Evolutionary conservation across 768 basidiomycete genomes (phyloP).

Genomic region (Chiua virens): DNA sequence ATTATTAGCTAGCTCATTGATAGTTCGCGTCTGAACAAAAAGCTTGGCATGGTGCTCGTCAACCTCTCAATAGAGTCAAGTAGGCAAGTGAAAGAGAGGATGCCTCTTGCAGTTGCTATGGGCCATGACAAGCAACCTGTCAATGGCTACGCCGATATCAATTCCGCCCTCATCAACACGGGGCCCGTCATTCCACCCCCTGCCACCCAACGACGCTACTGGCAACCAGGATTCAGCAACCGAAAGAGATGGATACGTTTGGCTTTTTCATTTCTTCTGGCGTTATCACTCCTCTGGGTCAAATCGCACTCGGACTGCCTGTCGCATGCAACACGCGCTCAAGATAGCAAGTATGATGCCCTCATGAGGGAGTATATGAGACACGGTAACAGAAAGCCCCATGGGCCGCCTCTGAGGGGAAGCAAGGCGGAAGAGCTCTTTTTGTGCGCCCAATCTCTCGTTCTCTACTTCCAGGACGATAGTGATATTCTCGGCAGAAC

Average conservation of each 20-base stretch:
- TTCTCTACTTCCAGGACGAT: neutral
- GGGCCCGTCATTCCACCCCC: constrained; percentile 20
- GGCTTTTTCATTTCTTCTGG: constrained; percentile 8
- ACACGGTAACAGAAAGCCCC: constrained; percentile 10
- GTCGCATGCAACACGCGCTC: neutral
- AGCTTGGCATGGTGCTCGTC: too few relatives aligned
- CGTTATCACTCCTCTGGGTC: constrained; percentile 16
- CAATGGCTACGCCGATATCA: neutral
- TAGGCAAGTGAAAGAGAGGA: too few relatives aligned
- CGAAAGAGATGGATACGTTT: constrained; percentile 17
- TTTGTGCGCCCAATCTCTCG: constrained; percentile 34
- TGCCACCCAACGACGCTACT: constrained; percentile 6
- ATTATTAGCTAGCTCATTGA: too few relatives aligned
- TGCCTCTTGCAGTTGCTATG: constrained; percentile 9
- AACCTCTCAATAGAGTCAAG: neutral
- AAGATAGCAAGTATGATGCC: constrained; percentile 11
- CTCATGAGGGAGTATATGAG: constrained; percentile 19
- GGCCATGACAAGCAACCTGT: constrained; percentile 12
- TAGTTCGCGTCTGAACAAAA: too few relatives aligned
- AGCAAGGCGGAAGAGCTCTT: constrained; percentile 44
- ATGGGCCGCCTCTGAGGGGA: constrained; percentile 29
- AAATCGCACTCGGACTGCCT: neutral
- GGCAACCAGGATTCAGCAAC: neutral
- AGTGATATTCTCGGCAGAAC: constrained; percentile 34
- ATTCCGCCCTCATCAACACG: neutral